These are phyloP conservation scores for Fusarium sp. DNA, from an alignment of 2,329 filamentous ascomycete genomes.

Conservation along the genomic window DNA sequence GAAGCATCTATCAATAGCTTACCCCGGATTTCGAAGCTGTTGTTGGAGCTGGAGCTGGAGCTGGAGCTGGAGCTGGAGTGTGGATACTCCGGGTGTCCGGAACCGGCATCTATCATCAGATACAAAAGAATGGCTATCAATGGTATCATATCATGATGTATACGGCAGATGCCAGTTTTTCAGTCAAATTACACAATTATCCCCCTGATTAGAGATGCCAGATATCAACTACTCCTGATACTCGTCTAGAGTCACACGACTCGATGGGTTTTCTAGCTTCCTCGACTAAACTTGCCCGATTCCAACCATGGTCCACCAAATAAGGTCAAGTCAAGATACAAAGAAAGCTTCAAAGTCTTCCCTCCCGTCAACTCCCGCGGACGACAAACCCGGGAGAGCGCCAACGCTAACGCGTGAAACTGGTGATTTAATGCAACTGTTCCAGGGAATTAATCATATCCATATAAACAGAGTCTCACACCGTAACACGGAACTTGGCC, in stretches of 20 bases:
- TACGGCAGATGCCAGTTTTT: neutral
- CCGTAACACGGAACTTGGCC: constrained; percentile 32
- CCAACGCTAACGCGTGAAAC: constrained; percentile 9
- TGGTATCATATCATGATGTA: constrained; percentile 1
- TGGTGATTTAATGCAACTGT: constrained; percentile 6
- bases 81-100: constrained; percentile 23
- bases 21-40: constrained; percentile 27
- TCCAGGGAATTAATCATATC: neutral
- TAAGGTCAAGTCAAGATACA: neutral
- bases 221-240: neutral
- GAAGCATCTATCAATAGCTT: constrained; percentile 16
- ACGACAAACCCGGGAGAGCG: neutral
- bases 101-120: constrained; percentile 16
- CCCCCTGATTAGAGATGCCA: neutral
- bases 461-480: constrained; percentile 10
- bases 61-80: constrained; percentile 12
- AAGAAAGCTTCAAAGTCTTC: neutral
- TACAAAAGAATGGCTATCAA: constrained; percentile 21
- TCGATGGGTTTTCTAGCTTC: constrained; percentile 9
- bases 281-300: constrained; percentile 20
- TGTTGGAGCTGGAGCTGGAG: constrained; percentile 15
- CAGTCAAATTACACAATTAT: neutral
- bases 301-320: constrained; percentile 1
- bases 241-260: constrained; percentile 22
- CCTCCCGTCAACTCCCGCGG: constrained; percentile 17